A percentile compares a stretch with the other conserved stretches of the same genome.
phyloP scores from a whole-genome alignment of 2,329 filamentous ascomycete genomes.

The Graphilbum sp. region DNA sequence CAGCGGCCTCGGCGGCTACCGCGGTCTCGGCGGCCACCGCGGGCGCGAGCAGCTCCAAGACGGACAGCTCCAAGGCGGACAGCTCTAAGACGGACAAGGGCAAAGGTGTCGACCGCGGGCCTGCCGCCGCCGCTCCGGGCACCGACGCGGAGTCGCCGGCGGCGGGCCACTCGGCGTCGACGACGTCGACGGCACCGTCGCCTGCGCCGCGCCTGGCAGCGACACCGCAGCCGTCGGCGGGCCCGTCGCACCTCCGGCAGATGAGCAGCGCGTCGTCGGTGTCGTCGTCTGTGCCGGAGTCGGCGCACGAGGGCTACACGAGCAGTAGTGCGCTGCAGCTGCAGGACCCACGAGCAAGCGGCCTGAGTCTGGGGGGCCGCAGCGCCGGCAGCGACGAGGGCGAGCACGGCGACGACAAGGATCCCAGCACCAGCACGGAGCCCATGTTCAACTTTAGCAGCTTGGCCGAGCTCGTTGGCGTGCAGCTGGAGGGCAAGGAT shows the following conservation, averaged over 20 bases:
- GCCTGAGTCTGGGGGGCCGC: conserved; percentile 30
- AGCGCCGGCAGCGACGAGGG: conserved; percentile 25
- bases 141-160: conserved; percentile 25
- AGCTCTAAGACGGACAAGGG: no score
- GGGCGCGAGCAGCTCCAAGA: no score
- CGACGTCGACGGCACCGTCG: conserved; percentile 15
- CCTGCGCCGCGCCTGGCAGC: conserved; percentile 27
- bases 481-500: conserved; percentile 34
- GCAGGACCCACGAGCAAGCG: conserved; percentile 36
- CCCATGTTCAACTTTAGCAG: conserved; percentile 87
- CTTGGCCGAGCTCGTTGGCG: conserved; percentile 68
- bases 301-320: conserved; percentile 35
- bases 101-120: conserved; percentile 47
- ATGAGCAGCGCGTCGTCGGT: conserved; percentile 78
- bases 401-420: conserved; percentile 32
- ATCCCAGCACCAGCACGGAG: conserved; percentile 39
- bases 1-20: conserved; percentile 17
- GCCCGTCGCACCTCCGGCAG: conserved; percentile 59
- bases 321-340: conserved; percentile 16
- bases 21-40: no score
- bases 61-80: no score
- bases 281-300: conserved; percentile 57
- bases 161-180: conserved; percentile 28
- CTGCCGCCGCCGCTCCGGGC: conserved; percentile 12
- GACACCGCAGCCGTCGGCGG: conserved; percentile 34